phyloP scores from a whole-genome alignment of 1,139 yeast species.

The Yamadazyma trypodendri region DNA sequence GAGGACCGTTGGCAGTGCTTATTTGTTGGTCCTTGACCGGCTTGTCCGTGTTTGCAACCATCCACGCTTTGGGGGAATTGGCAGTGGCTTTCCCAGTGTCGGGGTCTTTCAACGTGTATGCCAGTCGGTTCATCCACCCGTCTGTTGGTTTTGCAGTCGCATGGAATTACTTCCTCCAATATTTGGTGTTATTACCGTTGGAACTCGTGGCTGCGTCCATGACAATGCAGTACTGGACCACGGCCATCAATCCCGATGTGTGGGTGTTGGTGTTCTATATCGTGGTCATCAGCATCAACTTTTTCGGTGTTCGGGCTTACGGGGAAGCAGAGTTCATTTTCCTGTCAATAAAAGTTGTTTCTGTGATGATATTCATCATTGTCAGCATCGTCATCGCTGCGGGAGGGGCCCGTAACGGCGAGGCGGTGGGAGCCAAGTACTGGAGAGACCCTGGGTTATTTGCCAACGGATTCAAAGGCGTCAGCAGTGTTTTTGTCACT shows the following conservation, averaged over 20 bases:
- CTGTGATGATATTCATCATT: slow-evolving; percentile 42
- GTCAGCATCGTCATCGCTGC: slow-evolving; percentile 41
- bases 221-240: slow-evolving; percentile 41
- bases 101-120: slow-evolving; percentile 40
- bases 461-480: slow-evolving; percentile 45
- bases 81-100: slow-evolving; percentile 39
- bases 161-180: slow-evolving; percentile 45
- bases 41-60: slow-evolving; percentile 29
- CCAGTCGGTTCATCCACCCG: slow-evolving; percentile 40
- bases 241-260: slow-evolving; percentile 35
- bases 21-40: slow-evolving; percentile 45
- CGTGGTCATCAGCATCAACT: slow-evolving; percentile 33
- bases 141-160: slow-evolving; percentile 44
- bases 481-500: slow-evolving; percentile 39
- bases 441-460: slow-evolving; percentile 45
- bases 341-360: slow-evolving; percentile 35
- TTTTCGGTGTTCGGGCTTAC: slow-evolving; percentile 42
- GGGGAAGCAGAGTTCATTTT: slow-evolving; percentile 47
- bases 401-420: slow-evolving; percentile 40
- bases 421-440: slow-evolving; percentile 36
- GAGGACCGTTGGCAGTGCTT: slow-evolving; percentile 69
- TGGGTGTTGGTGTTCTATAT: slow-evolving; percentile 41
- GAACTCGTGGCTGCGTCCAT: slow-evolving; percentile 44
- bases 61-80: slow-evolving; percentile 44
- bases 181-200: slow-evolving; percentile 31